A percentile compares a stretch with the other conserved stretches of the same genome.
Conservation (phyloP, 768 basidiomycete species). For the Hebeloma cylindrosporum region DNA sequence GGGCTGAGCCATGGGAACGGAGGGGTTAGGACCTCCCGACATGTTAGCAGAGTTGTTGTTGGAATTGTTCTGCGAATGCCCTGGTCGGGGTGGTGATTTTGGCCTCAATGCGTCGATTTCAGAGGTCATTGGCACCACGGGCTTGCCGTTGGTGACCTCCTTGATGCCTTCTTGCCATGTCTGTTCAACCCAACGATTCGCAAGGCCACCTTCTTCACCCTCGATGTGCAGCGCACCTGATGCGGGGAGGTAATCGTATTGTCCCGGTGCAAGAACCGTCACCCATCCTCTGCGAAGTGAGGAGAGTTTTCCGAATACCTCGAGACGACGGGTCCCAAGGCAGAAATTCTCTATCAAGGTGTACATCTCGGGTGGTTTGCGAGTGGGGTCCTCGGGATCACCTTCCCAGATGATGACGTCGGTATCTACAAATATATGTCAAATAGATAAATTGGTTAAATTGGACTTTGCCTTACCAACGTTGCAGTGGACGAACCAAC, state of each 20-base stretch:
- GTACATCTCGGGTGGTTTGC: conserved; percentile 95
- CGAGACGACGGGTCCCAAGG: conserved; percentile 86
- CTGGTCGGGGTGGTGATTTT: conserved; percentile 24
- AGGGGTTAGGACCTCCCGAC: not conserved
- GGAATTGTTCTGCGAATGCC: conserved; percentile 9
- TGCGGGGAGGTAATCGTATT: conserved; percentile 55
- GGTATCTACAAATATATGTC: conserved; percentile 58
- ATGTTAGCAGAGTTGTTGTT: too few relatives aligned
- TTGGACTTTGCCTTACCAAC: conserved; percentile 59
- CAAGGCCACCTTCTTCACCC: conserved; percentile 41
- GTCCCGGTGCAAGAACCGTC: conserved; percentile 69
- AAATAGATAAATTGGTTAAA: not conserved
- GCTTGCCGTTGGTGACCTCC: conserved; percentile 42
- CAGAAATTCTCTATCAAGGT: conserved; percentile 97
- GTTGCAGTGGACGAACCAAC: conserved; percentile 98
- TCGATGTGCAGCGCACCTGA: conserved; percentile 38
- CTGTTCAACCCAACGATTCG: conserved; percentile 58
- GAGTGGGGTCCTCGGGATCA: conserved; percentile 77
- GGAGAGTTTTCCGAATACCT: conserved; percentile 78
- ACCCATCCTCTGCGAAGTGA: conserved; percentile 89
- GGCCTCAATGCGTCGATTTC: conserved; percentile 28
- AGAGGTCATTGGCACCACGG: conserved; percentile 27
- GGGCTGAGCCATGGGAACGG: conserved; percentile 5
- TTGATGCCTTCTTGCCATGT: conserved; percentile 65
- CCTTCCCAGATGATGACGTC: conserved; percentile 97